These are phyloP conservation scores for Ustilago shanxiensis DNA, from an alignment of 1,284 basidiomycete genomes.

Conservation along the genomic window DNA sequence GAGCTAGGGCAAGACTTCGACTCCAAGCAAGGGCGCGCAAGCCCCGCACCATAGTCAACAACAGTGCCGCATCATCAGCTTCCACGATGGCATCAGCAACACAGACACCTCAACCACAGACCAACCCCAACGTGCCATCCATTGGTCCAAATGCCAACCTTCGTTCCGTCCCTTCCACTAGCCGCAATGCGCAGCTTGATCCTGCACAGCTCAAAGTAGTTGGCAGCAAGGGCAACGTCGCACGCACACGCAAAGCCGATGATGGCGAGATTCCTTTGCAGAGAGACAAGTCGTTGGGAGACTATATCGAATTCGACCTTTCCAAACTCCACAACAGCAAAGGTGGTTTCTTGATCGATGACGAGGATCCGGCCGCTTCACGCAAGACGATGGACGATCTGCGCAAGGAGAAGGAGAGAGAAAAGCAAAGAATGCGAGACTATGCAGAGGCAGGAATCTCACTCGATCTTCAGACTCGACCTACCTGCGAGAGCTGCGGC, in stretches of 20 bases:
- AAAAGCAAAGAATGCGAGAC: conserved; percentile 60
- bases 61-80: background rate
- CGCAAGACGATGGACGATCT: conserved; percentile 62
- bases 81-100: conserved; percentile 10
- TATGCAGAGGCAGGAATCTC: conserved; percentile 62
- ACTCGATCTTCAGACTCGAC: conserved; percentile 56
- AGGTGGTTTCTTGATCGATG: conserved; percentile 68
- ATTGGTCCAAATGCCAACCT: conserved; percentile 55
- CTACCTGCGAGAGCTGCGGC: conserved; percentile 59
- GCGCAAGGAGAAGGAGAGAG: conserved; percentile 64
- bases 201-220: conserved; percentile 33
- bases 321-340: conserved; percentile 66
- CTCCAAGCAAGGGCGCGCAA: conserved; percentile 39
- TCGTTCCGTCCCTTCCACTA: conserved; percentile 39
- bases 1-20: conserved; percentile 35
- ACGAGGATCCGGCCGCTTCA: conserved; percentile 38
- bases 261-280: conserved; percentile 55
- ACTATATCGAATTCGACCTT: conserved; percentile 70
- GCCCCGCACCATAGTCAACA: conserved; percentile 20
- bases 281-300: conserved; percentile 63
- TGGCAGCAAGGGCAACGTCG: conserved; percentile 42
- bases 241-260: conserved; percentile 26
- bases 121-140: conserved; percentile 17
- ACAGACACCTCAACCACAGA: conserved; percentile 5
- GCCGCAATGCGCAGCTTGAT: conserved; percentile 53